Evolutionary conservation across 305 asterid species (phyloP), one percentile per base, ranked within the genome.

Genomic region (Fraxinus baroniana): DNA sequence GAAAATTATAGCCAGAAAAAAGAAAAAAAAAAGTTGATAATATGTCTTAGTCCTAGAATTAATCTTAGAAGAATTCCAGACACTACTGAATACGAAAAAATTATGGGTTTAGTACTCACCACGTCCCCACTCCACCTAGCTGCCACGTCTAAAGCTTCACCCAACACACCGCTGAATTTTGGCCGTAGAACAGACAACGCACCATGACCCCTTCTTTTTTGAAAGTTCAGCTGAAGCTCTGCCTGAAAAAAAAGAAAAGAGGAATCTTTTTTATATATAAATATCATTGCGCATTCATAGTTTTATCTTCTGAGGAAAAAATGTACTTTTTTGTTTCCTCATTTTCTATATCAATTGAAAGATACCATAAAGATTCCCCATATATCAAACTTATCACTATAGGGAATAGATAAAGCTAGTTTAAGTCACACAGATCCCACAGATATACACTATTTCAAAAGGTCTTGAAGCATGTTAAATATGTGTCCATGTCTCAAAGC

Each of bases 121-220:
- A 97, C 99, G 88, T 97, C 99, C 81, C 99, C 99, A 79, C 97
- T 97, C 99, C 99, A 97, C 90, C 96, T 90, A 85, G 95, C 99
- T 87, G 98, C 98, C 85, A 97, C 97, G 89, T 97, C 99, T 71
- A 97, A 87, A 89, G 98, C 98, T 88, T 97, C 99, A 73, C 99
- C 99, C 90, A 97, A 85, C 77, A 94, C 94, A 86, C 99, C 99
- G 79, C 99, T 97, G 89, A 97, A 97, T 87, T 97, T 97, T 78
- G 99, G 99, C 82, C 92, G 93, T 76, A 94, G 93, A 79, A 97
- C 96, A 82, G 99, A 97, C 79, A 97, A 80, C 78, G 90, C 89
- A 66, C 99, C 98, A 84, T 97, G 99, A 82, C 99, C 99, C 89
- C 97, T 93, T 88, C 99, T 87, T 89, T 93, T 97, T 86, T 93